Percentiles rank a stretch among this genome's conserved stretches.
Evolutionary conservation across 768 basidiomycete species (phyloP).

Genomic region (Suillus americanus): DNA sequence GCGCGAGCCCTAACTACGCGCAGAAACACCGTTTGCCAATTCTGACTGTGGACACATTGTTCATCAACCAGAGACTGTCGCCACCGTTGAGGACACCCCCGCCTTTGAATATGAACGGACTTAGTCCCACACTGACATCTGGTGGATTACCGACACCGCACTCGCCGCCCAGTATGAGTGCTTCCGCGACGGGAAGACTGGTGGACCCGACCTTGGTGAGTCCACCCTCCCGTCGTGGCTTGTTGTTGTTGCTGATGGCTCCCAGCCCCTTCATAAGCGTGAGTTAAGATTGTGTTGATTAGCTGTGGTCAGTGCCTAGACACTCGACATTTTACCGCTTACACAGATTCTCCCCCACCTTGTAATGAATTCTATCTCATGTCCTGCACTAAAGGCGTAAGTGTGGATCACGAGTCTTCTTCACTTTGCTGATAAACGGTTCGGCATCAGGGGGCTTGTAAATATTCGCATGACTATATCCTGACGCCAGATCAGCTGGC

Average conservation of each 20-base stretch:
- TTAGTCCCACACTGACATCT: slow-evolving; percentile 44
- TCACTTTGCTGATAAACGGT: slow-evolving; percentile 14
- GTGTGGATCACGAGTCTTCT: slow-evolving; percentile 15
- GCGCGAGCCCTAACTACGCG: slow-evolving; percentile 41
- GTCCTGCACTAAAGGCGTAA: slow-evolving; percentile 77
- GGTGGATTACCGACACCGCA: slow-evolving; percentile 69
- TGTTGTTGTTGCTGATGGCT: slow-evolving; percentile 9
- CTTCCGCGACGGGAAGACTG: slow-evolving; percentile 30
- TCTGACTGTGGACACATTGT: slow-evolving; percentile 52
- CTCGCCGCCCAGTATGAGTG: slow-evolving; percentile 46
- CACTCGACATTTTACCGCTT: slow-evolving; percentile 9
- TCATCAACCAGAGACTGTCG: slow-evolving; percentile 33
- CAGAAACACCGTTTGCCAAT: slow-evolving; percentile 51
- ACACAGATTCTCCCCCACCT: slow-evolving; percentile 78
- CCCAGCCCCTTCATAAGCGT: slow-evolving; percentile 79
- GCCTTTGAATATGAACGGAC: slow-evolving; percentile 44
- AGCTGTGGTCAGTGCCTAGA: slow-evolving; percentile 3
- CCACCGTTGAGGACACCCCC: slow-evolving; percentile 41
- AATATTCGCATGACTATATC: slow-evolving; percentile 81
- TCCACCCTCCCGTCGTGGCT: slow-evolving; percentile 10
- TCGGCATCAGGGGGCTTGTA: slow-evolving; percentile 57
- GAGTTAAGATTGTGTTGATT: slow-evolving; percentile 29
- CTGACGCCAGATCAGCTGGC: slow-evolving; percentile 71
- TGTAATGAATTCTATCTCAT: slow-evolving; percentile 86
- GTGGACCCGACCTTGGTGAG: slow-evolving; percentile 68